phyloP scores from a whole-genome alignment of 2,329 filamentous ascomycete genomes.

The Microdochium nivale region DNA sequence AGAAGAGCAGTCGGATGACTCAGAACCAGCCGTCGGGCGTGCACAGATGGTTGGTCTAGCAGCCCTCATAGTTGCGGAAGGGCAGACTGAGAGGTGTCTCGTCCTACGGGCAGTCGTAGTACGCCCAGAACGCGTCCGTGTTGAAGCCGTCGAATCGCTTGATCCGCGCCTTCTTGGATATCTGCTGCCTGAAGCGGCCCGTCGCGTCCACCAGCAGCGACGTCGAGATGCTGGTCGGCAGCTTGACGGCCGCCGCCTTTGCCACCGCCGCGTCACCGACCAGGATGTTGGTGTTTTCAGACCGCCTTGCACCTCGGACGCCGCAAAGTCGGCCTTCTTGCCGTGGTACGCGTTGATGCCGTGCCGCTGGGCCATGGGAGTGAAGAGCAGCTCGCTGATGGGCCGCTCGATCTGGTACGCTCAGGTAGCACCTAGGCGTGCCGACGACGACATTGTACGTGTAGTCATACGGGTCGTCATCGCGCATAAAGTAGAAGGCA shows the following conservation, averaged over 20 bases:
- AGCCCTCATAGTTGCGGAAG: conserved; percentile 11
- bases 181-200: conserved; percentile 11
- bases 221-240: conserved; percentile 1
- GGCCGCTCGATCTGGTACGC: conserved; percentile 13
- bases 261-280: conserved; percentile 1
- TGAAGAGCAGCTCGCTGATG: conserved; percentile 17
- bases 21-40: conserved; percentile 18
- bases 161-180: conserved; percentile 10
- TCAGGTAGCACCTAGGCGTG: conserved; percentile 10
- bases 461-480: conserved; percentile 7
- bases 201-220: conserved; percentile 13
- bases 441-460: conserved; percentile 7
- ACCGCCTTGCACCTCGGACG: conserved; percentile 1
- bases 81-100: conserved; percentile 14
- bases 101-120: conserved; percentile 10
- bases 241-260: not conserved
- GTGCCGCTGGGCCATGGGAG: conserved; percentile 13
- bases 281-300: not conserved
- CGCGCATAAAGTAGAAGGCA: conserved; percentile 13
- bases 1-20: conserved; percentile 15
- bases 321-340: conserved; percentile 2
- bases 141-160: conserved; percentile 13
- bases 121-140: conserved; percentile 4
- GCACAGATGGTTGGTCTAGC: conserved; percentile 18
- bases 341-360: conserved; percentile 16